Evolutionary conservation across 2,329 filamentous ascomycete species (phyloP), one percentile per base, ranked within the genome.

Genomic region (Chrysoporthe deuterocubensis): DNA sequence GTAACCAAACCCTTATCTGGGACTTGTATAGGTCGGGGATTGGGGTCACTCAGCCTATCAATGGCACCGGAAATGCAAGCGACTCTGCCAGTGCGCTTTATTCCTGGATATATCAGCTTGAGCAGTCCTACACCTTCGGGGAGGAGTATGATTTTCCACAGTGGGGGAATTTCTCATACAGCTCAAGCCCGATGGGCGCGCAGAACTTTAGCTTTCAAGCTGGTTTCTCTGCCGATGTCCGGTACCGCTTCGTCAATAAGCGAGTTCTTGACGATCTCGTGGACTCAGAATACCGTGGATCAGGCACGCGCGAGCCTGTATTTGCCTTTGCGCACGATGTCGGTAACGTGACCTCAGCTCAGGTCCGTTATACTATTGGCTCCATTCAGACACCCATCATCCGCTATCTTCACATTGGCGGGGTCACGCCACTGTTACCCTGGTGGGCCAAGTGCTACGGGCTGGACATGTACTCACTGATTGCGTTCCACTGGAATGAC

Each of bases 371-470:
- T 76, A 93, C 91, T 0, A 84, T 95, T 71, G 87, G 90, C 3
- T 87, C 93, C 70, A 86, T 91, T 34, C 92, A 94, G 73, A 85
- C 92, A 71, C 90, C 91, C 0, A 89, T 94, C 37, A 88, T 91
- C 13, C 91, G 94, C 73, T 95, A 87, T 78, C 91, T 92, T 26
- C 88, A 91, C 5, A 86, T 89, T 37, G 86, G 90, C 34, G 92
- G 92, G 1, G 77, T 93, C 70, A 93, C 91, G 1, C 80, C 85
- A 72, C 93, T 95, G 91, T 84, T 87, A 57, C 92, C 91, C 4
- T 78, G 94, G 9, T 95, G 92, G 92, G 84, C 86, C 71, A 91
- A 89, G 0, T 93, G 90, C 82, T 93, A 93, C 74, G 76, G 79
- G 1, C 26, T n/a, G 2, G 84, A 82, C 11, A 82, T 86, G 4